These are phyloP conservation scores for Pseudogymnoascus sp. DNA, from an alignment of 2,329 filamentous ascomycete species.

Conservation along the genomic window DNA sequence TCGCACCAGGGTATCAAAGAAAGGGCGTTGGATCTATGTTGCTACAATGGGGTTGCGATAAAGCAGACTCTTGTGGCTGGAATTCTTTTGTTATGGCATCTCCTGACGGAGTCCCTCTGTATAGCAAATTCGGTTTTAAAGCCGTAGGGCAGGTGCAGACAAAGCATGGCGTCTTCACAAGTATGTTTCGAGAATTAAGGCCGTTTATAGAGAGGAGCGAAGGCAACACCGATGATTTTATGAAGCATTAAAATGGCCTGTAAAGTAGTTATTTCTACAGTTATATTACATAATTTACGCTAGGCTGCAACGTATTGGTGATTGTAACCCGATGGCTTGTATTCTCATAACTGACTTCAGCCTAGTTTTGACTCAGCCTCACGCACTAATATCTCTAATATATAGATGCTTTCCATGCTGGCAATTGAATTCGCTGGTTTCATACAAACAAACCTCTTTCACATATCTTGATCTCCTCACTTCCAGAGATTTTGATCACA, in stretches of 20 bases:
- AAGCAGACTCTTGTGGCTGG: background rate
- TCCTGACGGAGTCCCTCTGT: background rate
- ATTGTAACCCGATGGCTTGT: background rate
- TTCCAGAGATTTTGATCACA: background rate
- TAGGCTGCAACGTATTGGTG: background rate
- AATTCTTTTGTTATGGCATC: conserved; percentile 1
- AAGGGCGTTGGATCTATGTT: background rate
- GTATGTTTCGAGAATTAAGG: background rate
- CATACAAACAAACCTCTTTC: background rate
- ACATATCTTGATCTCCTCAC: background rate
- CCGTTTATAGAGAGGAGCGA: background rate
- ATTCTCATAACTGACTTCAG: background rate
- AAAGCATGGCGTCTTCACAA: background rate
- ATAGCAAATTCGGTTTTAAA: background rate
- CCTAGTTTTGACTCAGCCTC: background rate
- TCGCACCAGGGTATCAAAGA: background rate
- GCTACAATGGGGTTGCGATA: background rate
- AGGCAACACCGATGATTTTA: background rate
- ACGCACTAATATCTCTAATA: background rate
- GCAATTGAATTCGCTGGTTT: background rate
- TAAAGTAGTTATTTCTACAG: no score
- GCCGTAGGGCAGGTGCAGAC: background rate
- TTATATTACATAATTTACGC: background rate
- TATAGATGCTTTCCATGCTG: background rate
- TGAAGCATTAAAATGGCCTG: background rate